A percentile compares a stretch with the other conserved stretches of the same genome.
Conservation (phyloP, 2,329 filamentous ascomycete genomes). For the Alternaria triticimaculans region DNA sequence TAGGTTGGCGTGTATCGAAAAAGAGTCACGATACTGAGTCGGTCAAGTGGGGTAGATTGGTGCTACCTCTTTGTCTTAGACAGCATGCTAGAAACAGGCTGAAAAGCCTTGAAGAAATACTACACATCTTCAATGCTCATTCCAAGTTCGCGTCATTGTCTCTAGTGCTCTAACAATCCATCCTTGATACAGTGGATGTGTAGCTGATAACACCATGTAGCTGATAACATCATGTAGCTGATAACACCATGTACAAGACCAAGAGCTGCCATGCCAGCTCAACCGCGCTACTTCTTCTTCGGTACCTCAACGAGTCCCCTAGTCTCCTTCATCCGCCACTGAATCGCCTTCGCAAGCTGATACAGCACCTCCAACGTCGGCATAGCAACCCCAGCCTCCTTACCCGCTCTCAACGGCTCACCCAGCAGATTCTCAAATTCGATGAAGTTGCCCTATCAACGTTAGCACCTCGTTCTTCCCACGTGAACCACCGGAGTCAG, state of each 20-base stretch:
- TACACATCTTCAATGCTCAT: not conserved
- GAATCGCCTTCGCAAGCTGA: constrained; percentile 56
- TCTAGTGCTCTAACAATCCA: not conserved
- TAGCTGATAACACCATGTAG: not conserved
- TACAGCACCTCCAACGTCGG: constrained; percentile 60
- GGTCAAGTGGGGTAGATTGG: not conserved
- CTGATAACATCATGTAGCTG: not conserved
- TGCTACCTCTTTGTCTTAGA: not conserved
- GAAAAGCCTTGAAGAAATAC: too few species aligned
- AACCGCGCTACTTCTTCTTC: not conserved
- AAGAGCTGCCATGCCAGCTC: not conserved
- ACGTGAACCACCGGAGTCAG: not conserved
- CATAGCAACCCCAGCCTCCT: constrained; percentile 56
- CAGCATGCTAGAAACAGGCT: not conserved
- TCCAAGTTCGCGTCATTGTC: not conserved
- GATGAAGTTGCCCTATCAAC: constrained; percentile 58
- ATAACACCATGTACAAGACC: not conserved
- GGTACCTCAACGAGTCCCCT: constrained; percentile 50
- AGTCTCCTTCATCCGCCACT: constrained; percentile 56
- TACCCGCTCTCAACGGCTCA: constrained; percentile 62
- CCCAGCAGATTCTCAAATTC: constrained; percentile 65
- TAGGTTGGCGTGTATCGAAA: too few species aligned
- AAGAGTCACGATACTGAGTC: not conserved
- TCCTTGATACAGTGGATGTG: too few species aligned
- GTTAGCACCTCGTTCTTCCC: not conserved